Evolutionary conservation across 257 asterid genomes (phyloP), one percentile per base, ranked within the genome.

Genomic region (Forsythia suspensa): DNA sequence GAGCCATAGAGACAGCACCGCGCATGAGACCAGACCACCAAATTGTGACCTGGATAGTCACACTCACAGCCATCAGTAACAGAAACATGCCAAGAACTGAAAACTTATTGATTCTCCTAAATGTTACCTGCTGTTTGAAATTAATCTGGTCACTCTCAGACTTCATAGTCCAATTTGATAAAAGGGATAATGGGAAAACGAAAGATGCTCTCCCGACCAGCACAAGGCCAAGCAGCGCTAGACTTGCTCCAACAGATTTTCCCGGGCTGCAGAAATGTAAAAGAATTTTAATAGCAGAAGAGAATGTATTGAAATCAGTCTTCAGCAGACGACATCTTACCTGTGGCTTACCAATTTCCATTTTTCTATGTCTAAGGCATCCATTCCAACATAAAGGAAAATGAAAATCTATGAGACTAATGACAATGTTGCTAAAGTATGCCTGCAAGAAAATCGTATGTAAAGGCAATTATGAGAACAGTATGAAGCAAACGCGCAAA

Each of bases 1-100:
- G 76, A 8, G 98, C 97, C 93, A 93, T 85, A 13, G 97, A 92
- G 21, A 93, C 96, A 15, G 98, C 92, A 8, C 98, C 98, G 71
- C 98, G 88, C 90, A 88, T 91, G 42, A 93, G 86, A 79, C 98
- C 98, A 84, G 97, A 89, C 96, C 96, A 92, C 92, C 94, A 92
- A 77, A 92, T 84, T 55, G 88, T 86, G 51, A 92, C 96, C 24
- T 24, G 24, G 24, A 24, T 24, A 24, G 24, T 24, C 24, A 24
- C 24, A 24, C 24, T 24, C 24, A 24, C 24, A 24, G 24, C 24
- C 24, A 24, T 24, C 24, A 24, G 24, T 24, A 24, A 24, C 24
- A 24, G 24, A 24, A 24, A 24, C 24, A 24, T 24, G 24, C 24
- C 24, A 24, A 24, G 24, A 24, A 24, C 0, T 24, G 24, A 24